Base-by-base conservation (phyloP, 176 grass and related monocot genomes). In the Metroxylon sagu region DNA sequence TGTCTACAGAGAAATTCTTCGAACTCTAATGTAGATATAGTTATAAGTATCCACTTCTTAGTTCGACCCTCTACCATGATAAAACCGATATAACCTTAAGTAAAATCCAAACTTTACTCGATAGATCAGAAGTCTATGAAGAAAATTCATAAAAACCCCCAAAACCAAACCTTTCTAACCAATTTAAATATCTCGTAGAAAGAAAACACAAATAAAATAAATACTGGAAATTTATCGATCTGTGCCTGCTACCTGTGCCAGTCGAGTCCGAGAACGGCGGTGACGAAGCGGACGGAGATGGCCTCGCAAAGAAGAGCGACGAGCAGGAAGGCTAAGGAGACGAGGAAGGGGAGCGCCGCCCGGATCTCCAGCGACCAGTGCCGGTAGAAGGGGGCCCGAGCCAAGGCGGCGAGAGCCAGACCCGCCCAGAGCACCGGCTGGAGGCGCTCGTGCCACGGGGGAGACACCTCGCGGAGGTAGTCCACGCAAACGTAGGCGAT, bases 271-370 rank as follows among this genome's bases (percentile, higher is more conserved):
- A 97, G 79, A 15, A 97, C 92, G 12, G 81, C 70, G 49, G 87
- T 85, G 51, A 91, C 92, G 68, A 79, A 97, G 12, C 87, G 75
- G 17, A 97, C 87, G 14, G 84, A 91, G 68, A 97, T 50, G 74
- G 78, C 77, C 64, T 97, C 92, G 48, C 70, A 91, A 25, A 97
- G 77, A 29, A 85, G 67, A 17, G 87, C 73, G 17, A 70, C 56
- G 60, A 97, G 73, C 81, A 97, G 75, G 81, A 97, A 80, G 27
- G 64, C 59, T 18, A 91, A 61, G 26, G 92, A 79, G 31, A 67
- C 87, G 43, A 97, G 66, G 68, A 97, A 97, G 56, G 81, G 72
- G 16, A 81, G 58, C 14, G 80, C 87, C 15, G 75, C 60, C 6
- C 83, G 83, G 3, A 97, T 75, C 84, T 97, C 92, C 10, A 75